A percentile compares a stretch with the other conserved stretches of the same genome.
Conservation (phyloP, 345 rosid species). For the Erucastrum elatum region DNA sequence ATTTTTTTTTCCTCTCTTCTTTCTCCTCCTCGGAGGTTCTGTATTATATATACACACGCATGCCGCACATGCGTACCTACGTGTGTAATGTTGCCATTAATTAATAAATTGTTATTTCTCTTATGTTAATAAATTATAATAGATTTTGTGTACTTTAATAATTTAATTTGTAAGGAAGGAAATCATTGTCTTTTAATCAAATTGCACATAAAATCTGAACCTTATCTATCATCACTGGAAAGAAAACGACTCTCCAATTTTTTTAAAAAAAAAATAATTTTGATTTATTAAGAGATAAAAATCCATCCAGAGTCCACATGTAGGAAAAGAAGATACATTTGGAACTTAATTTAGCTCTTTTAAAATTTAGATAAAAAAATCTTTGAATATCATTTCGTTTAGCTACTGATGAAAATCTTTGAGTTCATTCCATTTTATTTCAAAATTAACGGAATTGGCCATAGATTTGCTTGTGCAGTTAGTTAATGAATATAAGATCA, state of each 20-base stretch:
- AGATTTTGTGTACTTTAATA: neutral
- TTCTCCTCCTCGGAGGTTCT: neutral
- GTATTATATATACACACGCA: neutral
- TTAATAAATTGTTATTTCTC: neutral
- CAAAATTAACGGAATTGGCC: neutral
- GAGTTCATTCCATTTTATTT: neutral
- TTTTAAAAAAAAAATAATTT: neutral
- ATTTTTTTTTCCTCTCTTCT: neutral
- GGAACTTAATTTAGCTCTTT: neutral
- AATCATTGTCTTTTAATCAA: neutral
- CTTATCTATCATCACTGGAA: neutral
- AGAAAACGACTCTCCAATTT: neutral
- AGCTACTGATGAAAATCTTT: too few species aligned
- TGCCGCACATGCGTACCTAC: slow-evolving; percentile 5
- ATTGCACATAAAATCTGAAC: neutral
- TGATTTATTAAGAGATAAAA: neutral
- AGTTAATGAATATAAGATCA: neutral
- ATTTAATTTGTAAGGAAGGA: neutral
- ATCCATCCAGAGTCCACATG: neutral
- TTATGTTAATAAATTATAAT: neutral
- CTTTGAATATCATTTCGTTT: neutral
- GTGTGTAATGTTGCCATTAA: neutral
- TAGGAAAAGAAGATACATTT: neutral
- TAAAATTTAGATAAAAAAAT: neutral
- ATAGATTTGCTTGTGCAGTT: neutral